Evolutionary conservation across 2,329 filamentous ascomycete genomes (phyloP).

Genomic region (Curvularia verruculosa): DNA sequence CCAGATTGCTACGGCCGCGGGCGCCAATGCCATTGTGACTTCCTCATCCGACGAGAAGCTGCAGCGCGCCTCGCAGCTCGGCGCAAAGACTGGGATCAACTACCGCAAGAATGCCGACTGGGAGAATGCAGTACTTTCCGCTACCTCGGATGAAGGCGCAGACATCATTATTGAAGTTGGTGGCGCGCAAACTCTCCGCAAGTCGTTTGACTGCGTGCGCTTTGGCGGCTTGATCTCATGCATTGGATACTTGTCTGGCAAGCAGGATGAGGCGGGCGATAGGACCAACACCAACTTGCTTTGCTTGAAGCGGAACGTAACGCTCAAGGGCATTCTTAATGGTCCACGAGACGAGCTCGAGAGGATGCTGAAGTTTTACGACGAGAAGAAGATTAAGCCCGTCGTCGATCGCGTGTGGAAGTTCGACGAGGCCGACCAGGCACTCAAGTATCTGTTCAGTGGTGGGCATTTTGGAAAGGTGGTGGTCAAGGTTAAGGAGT

Average conservation of each 20-base stretch:
- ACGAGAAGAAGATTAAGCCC: conserved; percentile 49
- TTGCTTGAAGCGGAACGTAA: conserved; percentile 58
- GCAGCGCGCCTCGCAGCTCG: conserved; percentile 59
- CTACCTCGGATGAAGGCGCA: conserved; percentile 51
- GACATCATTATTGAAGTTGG: conserved; percentile 61
- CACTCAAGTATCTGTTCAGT: conserved; percentile 38
- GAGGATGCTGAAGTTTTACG: conserved; percentile 52
- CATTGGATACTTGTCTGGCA: conserved; percentile 56
- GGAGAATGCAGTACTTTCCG: conserved; percentile 62
- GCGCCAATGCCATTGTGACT: conserved; percentile 61
- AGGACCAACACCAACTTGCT: conserved; percentile 66
- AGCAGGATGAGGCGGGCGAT: conserved; percentile 62
- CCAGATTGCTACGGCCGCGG: conserved; percentile 52
- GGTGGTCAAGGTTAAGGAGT: conserved; percentile 41
- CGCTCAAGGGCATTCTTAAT: conserved; percentile 65
- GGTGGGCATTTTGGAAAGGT: conserved; percentile 52
- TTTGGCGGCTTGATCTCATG: conserved; percentile 52
- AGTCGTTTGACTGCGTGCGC: conserved; percentile 52
- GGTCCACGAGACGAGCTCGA: conserved; percentile 63
- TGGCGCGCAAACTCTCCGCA: conserved; percentile 57
- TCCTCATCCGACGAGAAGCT: conserved; percentile 64
- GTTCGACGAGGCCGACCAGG: conserved; percentile 44
- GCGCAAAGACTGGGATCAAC: conserved; percentile 66
- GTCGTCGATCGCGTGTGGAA: conserved; percentile 51
- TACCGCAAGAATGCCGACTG: conserved; percentile 65